Evolutionary conservation across 116 monocot species (phyloP), one percentile per base, ranked within the genome.

Genomic region (Cymodocea nodosa): DNA sequence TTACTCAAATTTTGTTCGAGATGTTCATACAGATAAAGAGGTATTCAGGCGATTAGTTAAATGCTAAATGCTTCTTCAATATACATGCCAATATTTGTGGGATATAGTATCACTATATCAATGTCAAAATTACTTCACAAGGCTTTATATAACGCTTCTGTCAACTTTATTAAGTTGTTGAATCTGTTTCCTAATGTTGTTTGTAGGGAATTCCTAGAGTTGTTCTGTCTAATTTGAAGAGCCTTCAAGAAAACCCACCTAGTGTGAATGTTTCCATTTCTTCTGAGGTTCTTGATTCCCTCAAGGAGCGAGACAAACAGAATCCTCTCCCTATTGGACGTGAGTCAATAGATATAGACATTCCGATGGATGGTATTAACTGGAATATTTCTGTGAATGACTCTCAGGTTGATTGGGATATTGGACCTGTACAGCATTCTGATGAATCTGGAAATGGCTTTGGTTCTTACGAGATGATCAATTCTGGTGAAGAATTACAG

Each of bases 361-460:
- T 56, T 48, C 1, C 77, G 50, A 53, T 62, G 5, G 84, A 70
- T 71, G 82, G 64, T 39, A 97, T 97, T 72, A 91, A 97, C 66
- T 97, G 97, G 97, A 75, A 91, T 65, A 82, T 91, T 66, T 78
- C 88, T 66, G 64, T 78, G 54, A 84, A 88, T 66, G 88, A 83
- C 76, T 61, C 78, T 56, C 85, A 91, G 78, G 91, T 97, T 76
- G 84, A 91, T 62, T 97, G 91, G 91, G 91, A 91, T 68, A 75
- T 91, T 73, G 81, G 76, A 65, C 48, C 63, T 19, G 67, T 67
- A 13, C 84, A 85, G 49, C 78, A 81, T 36, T 35, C 61, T 62
- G 85, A 87, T 66, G 94, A 83, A 74, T 68, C 76, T 16, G 79
- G 77, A 0, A 68, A 91, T 74, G 74, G 62, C 35, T 81, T 81